These are phyloP conservation scores for Penicillium sp. DNA, from an alignment of 2,329 filamentous ascomycete species.

Conservation along the genomic window DNA sequence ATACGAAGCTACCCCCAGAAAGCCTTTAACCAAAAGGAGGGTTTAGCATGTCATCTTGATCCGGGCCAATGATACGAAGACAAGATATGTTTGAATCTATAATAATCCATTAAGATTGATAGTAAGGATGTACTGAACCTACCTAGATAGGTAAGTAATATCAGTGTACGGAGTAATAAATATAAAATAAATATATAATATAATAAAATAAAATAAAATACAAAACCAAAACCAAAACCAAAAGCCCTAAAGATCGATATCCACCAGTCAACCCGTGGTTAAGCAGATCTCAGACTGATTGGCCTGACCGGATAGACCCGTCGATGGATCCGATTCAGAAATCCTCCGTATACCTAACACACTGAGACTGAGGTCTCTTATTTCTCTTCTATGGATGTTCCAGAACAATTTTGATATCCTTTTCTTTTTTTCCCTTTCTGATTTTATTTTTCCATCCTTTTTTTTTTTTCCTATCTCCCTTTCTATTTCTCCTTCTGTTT, in stretches of 20 bases:
- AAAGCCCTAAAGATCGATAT: slow-evolving; percentile 22
- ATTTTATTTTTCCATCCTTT: background rate
- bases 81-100: no score
- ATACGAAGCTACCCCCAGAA: background rate
- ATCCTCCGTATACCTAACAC: slow-evolving; percentile 11
- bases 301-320: slow-evolving; percentile 27
- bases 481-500: background rate
- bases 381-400: slow-evolving; percentile 19
- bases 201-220: background rate
- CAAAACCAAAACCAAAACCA: background rate
- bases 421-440: slow-evolving; percentile 4
- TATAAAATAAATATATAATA: no score
- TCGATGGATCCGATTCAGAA: slow-evolving; percentile 26
- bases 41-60: slow-evolving; percentile 18
- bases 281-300: slow-evolving; percentile 23
- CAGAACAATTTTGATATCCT: slow-evolving; percentile 14
- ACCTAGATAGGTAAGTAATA: no score
- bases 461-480: background rate
- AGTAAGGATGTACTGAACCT: no score
- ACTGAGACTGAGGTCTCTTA: background rate
- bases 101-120: background rate
- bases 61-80: slow-evolving; percentile 14
- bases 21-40: slow-evolving; percentile 10
- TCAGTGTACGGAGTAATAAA: background rate
- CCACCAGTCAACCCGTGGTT: slow-evolving; percentile 22